Conservation (phyloP, 202 grass and related monocot genomes). For the Schoenoplectus tabernaemontani region DNA sequence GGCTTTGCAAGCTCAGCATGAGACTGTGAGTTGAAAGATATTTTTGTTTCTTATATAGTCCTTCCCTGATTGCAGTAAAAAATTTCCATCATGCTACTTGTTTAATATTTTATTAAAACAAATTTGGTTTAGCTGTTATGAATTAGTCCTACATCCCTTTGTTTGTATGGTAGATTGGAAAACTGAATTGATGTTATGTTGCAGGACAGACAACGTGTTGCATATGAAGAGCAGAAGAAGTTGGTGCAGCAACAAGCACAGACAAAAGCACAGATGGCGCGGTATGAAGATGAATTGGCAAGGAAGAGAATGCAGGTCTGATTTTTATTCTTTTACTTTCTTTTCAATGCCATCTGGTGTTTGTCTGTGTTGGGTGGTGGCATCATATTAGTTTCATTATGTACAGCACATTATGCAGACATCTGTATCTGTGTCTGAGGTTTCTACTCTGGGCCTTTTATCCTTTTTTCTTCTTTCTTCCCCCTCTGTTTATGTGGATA, state of each 20-base stretch:
- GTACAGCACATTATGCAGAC: not conserved
- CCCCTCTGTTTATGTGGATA: not conserved
- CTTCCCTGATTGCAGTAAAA: constrained; percentile 15
- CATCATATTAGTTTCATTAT: not conserved
- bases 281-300: constrained; percentile 76
- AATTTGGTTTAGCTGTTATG: not conserved
- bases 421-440: not conserved
- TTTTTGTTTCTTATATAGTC: constrained; percentile 15
- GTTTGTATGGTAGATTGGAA: constrained; percentile 8
- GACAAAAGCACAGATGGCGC: constrained; percentile 49
- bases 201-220: constrained; percentile 66
- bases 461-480: not conserved
- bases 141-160: not conserved
- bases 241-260: constrained; percentile 50
- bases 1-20: constrained; percentile 37
- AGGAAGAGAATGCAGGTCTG: constrained; percentile 58
- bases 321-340: not conserved
- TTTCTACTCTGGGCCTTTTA: not conserved
- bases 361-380: not conserved
- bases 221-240: constrained; percentile 87
- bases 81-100: not conserved
- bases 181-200: constrained; percentile 32
- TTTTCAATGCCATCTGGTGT: not conserved
- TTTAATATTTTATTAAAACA: too few relatives aligned
- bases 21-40: constrained; percentile 45